Evolutionary conservation across 192 early-diverging fungal species (phyloP), one percentile per base, ranked within the genome.

Genomic region (Coemansia pectinata): DNA sequence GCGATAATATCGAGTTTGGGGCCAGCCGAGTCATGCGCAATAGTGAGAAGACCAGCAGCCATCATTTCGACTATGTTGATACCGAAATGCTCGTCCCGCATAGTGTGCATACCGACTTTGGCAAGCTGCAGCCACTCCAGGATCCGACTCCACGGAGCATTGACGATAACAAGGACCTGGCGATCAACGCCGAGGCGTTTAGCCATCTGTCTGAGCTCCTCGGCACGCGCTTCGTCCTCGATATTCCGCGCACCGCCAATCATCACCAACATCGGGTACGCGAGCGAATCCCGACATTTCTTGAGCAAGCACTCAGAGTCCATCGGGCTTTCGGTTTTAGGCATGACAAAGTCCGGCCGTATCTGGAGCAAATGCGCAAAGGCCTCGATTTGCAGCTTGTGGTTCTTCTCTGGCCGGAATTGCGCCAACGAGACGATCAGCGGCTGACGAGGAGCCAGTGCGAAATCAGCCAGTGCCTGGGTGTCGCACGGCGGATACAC

Each of bases 21-120:
- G 1, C 81, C 81, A 21, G 76, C 81, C 57, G 81, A 84, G 55
- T 78, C 77, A 40, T 84, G 81, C 11, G 77, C 81, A 59, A 84
- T 45, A 3, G 77, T 78, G 12, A 84, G 57, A 8, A 79, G 67
- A 10, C 81, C 81, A 5, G 81, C 81, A 1, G 73, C 94, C 97
- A 99, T 98, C 73, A 96, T 98, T 75, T 99, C 98, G 2, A 99
- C 93, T 50, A 98, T 88, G 31, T 93, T 91, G 66, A 99, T 99
- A 5, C 98, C 98, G 87, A 99, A 99, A 72, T 99, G 98, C 76
- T 99, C 98, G 71, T 99, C 92, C 71, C 86, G 86, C 98, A 99
- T 99, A 14, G 96, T 94, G 74, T 98, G 96, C 14, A 99, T 50
- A 5, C 96, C 98, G 57, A 99, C 77, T 55, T 86, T 84, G 31